Evolutionary conservation across 306 rosid species (phyloP).

Genomic region (Sesbania bispinosa): DNA sequence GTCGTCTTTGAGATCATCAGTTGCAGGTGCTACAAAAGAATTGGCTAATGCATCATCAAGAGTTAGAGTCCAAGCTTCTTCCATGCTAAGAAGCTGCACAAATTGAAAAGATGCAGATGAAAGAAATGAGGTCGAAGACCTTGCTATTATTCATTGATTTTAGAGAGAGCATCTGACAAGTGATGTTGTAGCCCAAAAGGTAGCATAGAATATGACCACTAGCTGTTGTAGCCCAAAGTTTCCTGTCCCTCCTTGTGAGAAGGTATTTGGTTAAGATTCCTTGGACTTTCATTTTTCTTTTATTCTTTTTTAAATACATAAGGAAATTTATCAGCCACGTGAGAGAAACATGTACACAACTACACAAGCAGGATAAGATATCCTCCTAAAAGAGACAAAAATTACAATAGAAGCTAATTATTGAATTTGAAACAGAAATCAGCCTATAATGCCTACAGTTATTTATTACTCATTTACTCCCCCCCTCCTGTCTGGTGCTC

Average conservation of each 20-base stretch:
- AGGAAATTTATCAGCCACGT: neutral
- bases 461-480: too few relatives aligned
- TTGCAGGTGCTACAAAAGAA: constrained; percentile 83
- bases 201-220: neutral
- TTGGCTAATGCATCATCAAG: constrained; percentile 93
- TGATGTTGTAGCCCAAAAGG: neutral
- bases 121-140: neutral
- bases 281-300: neutral
- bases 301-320: neutral
- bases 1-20: constrained; percentile 86
- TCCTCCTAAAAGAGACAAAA: neutral
- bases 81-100: constrained; percentile 80
- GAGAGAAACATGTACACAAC: neutral
- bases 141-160: neutral
- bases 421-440: too few relatives aligned
- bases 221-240: neutral
- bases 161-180: neutral
- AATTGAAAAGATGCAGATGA: constrained; percentile 11
- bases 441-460: too few relatives aligned
- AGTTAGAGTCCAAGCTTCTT: constrained; percentile 79
- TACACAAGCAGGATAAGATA: neutral
- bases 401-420: neutral
- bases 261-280: neutral
- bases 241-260: neutral
- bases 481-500: too few relatives aligned